Percentiles rank a stretch among this genome's conserved stretches.
Conservation (phyloP, 805 yeast species). For the Monosporozyma unispora region DNA sequence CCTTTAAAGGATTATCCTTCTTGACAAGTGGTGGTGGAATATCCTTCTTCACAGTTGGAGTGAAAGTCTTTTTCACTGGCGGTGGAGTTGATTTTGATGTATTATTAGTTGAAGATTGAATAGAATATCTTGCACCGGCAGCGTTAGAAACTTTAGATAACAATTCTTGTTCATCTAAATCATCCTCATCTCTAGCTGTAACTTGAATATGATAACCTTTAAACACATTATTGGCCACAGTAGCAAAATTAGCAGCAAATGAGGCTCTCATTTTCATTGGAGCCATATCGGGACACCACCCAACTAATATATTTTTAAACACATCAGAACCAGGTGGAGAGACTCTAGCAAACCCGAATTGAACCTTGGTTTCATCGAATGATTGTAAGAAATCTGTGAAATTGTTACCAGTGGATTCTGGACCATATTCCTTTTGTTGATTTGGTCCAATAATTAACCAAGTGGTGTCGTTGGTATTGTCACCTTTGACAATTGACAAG, state of each 20-base stretch:
- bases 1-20: constrained; percentile 11
- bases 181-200: constrained; percentile 92
- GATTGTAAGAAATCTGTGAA: constrained; percentile 70
- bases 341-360: constrained; percentile 83
- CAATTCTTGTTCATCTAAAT: constrained; percentile 70
- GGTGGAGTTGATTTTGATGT: constrained; percentile 25
- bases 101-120: constrained; percentile 42
- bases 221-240: constrained; percentile 52
- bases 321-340: constrained; percentile 89
- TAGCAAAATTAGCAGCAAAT: constrained; percentile 69
- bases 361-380: constrained; percentile 80
- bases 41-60: neutral
- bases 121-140: constrained; percentile 90
- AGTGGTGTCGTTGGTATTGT: constrained; percentile 47
- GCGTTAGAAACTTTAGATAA: constrained; percentile 75
- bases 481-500: constrained; percentile 69
- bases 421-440: constrained; percentile 36
- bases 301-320: constrained; percentile 71
- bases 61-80: constrained; percentile 16
- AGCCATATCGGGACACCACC: constrained; percentile 97
- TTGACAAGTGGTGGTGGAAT: constrained; percentile 14
- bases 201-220: constrained; percentile 91
- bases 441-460: constrained; percentile 82
- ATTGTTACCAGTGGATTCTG: constrained; percentile 45
- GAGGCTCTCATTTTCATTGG: constrained; percentile 69